Conservation (phyloP, 2,329 filamentous ascomycete genomes). For the Penicillium sp. region DNA sequence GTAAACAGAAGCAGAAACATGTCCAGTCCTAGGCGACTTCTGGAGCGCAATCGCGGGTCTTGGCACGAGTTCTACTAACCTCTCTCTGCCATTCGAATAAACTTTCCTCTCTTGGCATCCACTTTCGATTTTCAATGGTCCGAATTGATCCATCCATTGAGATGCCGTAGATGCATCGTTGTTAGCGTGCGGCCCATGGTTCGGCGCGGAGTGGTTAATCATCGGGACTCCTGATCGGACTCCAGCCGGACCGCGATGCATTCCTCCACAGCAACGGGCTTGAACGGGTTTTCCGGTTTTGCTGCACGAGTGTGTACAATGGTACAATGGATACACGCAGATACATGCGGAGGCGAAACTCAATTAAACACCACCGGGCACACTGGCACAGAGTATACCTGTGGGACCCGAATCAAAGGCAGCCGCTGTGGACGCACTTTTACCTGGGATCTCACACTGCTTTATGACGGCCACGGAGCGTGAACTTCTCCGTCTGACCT, state of each 20-base stretch:
- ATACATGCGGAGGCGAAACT: background rate
- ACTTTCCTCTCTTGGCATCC: background rate
- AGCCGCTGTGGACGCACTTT: background rate
- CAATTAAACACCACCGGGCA: no score
- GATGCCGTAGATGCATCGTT: background rate
- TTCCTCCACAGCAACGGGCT: background rate
- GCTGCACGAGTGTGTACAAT: background rate
- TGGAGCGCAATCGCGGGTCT: background rate
- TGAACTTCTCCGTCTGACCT: background rate
- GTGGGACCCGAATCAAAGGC: no score
- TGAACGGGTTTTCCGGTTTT: constrained; percentile 1
- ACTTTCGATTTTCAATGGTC: background rate
- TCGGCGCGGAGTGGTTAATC: background rate
- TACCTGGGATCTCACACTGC: background rate
- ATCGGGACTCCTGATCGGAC: constrained; percentile 11
- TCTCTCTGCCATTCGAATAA: constrained; percentile 1
- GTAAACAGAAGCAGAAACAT: constrained; percentile 5
- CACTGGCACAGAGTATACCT: no score
- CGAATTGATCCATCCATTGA: background rate
- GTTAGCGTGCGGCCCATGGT: background rate
- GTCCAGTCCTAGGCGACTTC: constrained; percentile 3
- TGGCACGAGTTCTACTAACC: constrained; percentile 1
- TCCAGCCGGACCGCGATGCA: constrained; percentile 6
- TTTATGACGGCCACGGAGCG: background rate
- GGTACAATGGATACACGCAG: background rate